Evolutionary conservation across 805 yeast genomes (phyloP).

Genomic region (Blastobotrys chiropterorum): DNA sequence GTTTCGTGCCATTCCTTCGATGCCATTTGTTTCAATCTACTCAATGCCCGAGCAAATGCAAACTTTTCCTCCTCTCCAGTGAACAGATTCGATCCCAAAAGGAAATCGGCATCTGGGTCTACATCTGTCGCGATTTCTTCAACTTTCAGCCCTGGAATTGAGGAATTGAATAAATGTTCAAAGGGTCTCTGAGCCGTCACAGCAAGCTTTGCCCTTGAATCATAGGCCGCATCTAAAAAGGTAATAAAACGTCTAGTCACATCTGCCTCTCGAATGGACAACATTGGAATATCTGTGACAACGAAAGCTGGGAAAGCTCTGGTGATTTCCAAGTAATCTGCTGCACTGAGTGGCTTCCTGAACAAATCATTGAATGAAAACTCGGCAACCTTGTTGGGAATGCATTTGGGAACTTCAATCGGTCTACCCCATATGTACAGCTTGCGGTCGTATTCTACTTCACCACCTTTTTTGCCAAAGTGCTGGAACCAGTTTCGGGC

Average conservation of each 20-base stretch:
- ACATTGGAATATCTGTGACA: conserved; percentile 87
- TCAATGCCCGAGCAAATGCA: conserved; percentile 92
- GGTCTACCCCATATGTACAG: conserved; percentile 81
- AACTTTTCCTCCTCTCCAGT: conserved; percentile 91
- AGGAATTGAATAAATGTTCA: conserved; percentile 75
- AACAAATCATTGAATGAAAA: conserved; percentile 83
- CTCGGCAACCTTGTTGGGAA: conserved; percentile 80
- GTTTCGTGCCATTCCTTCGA: conserved; percentile 69
- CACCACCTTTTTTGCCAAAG: conserved; percentile 49
- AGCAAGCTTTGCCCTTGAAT: conserved; percentile 79
- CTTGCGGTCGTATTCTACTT: conserved; percentile 32
- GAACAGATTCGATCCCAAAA: conserved; percentile 37
- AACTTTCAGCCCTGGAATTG: conserved; percentile 43
- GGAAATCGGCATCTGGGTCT: conserved; percentile 63
- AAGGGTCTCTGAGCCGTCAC: conserved; percentile 86
- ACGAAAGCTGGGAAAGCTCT: conserved; percentile 67
- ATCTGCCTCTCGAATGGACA: conserved; percentile 74
- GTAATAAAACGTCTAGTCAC: conserved; percentile 88
- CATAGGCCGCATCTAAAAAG: conserved; percentile 92
- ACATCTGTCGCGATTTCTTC: conserved; percentile 52
- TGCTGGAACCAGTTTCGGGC: conserved; percentile 70
- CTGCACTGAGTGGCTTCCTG: conserved; percentile 84
- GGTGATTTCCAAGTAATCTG: conserved; percentile 86
- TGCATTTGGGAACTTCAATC: conserved; percentile 64
- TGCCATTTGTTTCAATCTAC: conserved; percentile 89